A percentile compares a stretch with the other conserved stretches of the same genome.
Conservation (phyloP, 1,284 basidiomycete species). For the Ustilago crameri region DNA sequence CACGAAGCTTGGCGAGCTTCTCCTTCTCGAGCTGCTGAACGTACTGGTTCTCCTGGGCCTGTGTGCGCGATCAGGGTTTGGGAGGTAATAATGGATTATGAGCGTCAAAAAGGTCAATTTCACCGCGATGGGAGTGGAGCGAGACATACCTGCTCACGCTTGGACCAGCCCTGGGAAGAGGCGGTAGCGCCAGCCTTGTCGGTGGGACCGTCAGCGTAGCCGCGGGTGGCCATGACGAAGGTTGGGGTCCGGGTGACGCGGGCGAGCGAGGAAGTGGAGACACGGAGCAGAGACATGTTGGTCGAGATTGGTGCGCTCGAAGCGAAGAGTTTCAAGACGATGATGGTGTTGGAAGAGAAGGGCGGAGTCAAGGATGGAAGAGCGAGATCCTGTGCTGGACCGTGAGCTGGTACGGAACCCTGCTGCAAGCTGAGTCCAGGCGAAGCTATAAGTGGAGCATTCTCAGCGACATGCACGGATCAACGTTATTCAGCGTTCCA, state of each 20-base stretch:
- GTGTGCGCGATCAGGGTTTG: neutral
- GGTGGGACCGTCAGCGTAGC: constrained; percentile 54
- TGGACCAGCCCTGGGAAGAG: constrained; percentile 48
- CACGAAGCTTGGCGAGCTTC: constrained; percentile 59
- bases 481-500: constrained; percentile 39
- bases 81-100: neutral
- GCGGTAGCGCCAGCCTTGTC: constrained; percentile 54
- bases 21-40: constrained; percentile 59
- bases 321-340: constrained; percentile 1
- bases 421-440: neutral
- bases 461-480: constrained; percentile 17
- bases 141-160: constrained; percentile 55
- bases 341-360: constrained; percentile 8
- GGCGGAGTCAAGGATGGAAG: neutral
- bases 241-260: constrained; percentile 44
- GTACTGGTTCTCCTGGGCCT: constrained; percentile 61
- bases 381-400: neutral
- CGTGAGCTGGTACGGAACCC: constrained; percentile 2
- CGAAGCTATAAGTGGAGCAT: constrained; percentile 23
- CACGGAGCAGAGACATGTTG: constrained; percentile 49
- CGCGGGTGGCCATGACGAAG: constrained; percentile 46
- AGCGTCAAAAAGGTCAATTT: neutral
- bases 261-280: constrained; percentile 44
- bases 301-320: constrained; percentile 1
- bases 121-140: neutral